Conservation (phyloP, 148 eudicot species). For the Chenopodium album region DNA sequence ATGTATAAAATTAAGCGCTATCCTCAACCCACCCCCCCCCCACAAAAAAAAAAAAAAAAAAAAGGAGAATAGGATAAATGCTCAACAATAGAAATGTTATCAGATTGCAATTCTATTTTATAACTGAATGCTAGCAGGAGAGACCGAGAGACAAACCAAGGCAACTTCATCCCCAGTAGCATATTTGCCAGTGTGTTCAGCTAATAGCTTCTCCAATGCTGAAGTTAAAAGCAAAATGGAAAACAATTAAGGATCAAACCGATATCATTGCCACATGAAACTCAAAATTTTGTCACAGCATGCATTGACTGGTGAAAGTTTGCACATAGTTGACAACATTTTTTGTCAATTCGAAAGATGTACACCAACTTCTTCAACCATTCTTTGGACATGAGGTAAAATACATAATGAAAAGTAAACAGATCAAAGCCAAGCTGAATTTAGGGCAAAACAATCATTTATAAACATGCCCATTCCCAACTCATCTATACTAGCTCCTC, state of each 20-base stretch:
- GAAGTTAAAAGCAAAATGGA: slow-evolving; percentile 22
- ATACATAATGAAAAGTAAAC: background rate
- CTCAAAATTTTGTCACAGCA: background rate
- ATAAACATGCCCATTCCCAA: background rate
- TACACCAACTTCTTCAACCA: background rate
- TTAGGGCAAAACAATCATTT: background rate
- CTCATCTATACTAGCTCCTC: background rate
- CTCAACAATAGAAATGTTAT: background rate
- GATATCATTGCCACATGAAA: background rate
- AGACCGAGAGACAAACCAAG: slow-evolving; percentile 52
- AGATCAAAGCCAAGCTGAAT: background rate
- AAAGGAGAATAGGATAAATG: background rate
- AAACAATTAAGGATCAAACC: slow-evolving; percentile 1
- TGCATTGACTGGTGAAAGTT: background rate
- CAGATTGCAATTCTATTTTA: background rate
- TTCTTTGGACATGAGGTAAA: background rate
- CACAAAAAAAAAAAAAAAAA: no score
- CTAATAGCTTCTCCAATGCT: slow-evolving; percentile 80
- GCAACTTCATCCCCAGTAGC: slow-evolving; percentile 88
- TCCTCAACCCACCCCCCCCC: background rate
- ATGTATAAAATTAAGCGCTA: background rate
- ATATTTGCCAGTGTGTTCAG: slow-evolving; percentile 70
- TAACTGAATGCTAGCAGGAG: background rate
- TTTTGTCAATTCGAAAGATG: background rate
- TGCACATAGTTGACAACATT: background rate